Percentiles rank a stretch among this genome's conserved stretches.
Conservation (phyloP, 2,329 filamentous ascomycete genomes). For the Fusarium mexicanum region DNA sequence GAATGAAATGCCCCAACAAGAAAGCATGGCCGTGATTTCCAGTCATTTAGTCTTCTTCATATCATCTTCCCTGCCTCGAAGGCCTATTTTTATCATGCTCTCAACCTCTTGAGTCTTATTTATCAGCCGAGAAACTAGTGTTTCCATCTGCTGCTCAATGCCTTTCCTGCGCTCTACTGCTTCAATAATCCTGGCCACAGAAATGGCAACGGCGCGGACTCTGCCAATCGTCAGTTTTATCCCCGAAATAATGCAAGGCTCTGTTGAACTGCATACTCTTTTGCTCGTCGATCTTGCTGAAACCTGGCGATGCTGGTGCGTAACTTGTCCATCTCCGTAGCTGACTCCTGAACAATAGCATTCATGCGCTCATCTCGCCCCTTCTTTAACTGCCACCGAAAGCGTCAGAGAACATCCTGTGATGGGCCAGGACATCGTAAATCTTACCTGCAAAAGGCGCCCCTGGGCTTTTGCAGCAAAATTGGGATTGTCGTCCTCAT, state of each 20-base stretch:
- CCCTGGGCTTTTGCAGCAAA: constrained; percentile 42
- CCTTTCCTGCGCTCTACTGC: constrained; percentile 37
- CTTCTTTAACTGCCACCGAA: constrained; percentile 42
- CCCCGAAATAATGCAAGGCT: too few relatives aligned
- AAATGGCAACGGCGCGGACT: constrained; percentile 14
- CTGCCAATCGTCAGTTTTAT: constrained; percentile 18
- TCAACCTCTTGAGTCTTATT: constrained; percentile 39
- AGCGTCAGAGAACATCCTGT: background rate
- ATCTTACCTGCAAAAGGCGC: constrained; percentile 41
- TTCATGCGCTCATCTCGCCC: constrained; percentile 43
- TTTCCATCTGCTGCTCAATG: constrained; percentile 44
- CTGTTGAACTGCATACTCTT: constrained; percentile 31
- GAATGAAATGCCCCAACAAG: background rate
- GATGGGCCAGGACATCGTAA: background rate
- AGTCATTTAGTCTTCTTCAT: constrained; percentile 11
- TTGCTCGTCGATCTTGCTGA: constrained; percentile 36
- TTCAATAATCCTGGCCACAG: constrained; percentile 33
- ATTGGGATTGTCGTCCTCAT: constrained; percentile 37
- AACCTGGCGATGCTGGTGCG: constrained; percentile 32
- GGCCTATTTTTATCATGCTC: constrained; percentile 45
- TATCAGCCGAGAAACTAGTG: constrained; percentile 36
- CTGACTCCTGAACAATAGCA: constrained; percentile 37
- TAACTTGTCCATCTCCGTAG: constrained; percentile 40
- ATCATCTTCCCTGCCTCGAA: constrained; percentile 42
- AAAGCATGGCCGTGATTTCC: background rate